Evolutionary conservation across 805 yeast species (phyloP).

Genomic region (Lipomyces chichibuensis): DNA sequence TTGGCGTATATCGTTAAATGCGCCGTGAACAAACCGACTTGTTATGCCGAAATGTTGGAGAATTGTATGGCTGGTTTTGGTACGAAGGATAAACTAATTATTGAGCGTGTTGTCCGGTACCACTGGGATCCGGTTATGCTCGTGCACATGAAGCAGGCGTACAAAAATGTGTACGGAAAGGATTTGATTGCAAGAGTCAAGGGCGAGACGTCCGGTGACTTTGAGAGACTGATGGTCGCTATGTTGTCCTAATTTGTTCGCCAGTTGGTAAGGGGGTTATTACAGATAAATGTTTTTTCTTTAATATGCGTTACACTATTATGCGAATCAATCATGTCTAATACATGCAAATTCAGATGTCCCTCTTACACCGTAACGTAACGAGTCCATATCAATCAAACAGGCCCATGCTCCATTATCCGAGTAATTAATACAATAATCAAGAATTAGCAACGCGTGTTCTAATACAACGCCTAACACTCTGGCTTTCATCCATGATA

Average conservation of each 20-base stretch:
- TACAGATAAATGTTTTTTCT: too few species aligned
- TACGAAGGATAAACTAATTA: slow-evolving; percentile 35
- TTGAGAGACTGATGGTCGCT: slow-evolving; percentile 34
- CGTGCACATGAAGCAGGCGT: slow-evolving; percentile 29
- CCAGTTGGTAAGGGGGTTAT: neutral
- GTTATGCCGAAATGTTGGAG: slow-evolving; percentile 35
- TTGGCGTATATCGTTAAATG: slow-evolving; percentile 32
- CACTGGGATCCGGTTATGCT: slow-evolving; percentile 36
- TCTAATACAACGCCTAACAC: neutral
- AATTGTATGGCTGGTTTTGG: slow-evolving; percentile 37
- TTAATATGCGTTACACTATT: neutral
- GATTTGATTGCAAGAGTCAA: slow-evolving; percentile 33
- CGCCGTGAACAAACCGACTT: slow-evolving; percentile 29
- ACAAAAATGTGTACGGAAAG: slow-evolving; percentile 20
- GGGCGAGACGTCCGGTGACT: slow-evolving; percentile 37
- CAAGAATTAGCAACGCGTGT: neutral
- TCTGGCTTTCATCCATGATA: neutral
- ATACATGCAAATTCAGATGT: neutral
- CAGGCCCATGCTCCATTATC: slow-evolving; percentile 1
- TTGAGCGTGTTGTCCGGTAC: slow-evolving; percentile 33
- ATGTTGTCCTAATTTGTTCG: slow-evolving; percentile 4
- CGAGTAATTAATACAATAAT: neutral
- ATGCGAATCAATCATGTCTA: neutral
- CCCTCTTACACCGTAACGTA: neutral
- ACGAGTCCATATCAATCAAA: neutral